Evolutionary conservation across 1,284 basidiomycete species (phyloP), one percentile per base, ranked within the genome.

Genomic region (Dichomitus squalens): DNA sequence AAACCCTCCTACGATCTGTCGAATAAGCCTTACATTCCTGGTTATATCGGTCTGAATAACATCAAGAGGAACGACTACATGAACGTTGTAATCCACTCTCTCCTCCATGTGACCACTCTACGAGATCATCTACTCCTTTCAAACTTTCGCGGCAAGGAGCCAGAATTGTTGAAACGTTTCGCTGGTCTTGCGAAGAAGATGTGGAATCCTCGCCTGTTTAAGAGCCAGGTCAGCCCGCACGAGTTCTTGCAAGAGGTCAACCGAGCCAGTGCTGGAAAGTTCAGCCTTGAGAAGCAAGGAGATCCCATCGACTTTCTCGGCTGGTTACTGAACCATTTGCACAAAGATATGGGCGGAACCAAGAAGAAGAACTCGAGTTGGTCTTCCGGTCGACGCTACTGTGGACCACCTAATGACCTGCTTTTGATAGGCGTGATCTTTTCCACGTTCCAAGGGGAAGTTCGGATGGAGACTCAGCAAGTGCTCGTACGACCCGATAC

Each of bases 231-330:
- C 62, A 94, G 91, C 64, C 97, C 97, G 8, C 97, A 99, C 74
- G 97, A 99, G 73, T 96, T 99, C 71, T 75, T 98, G 60, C 97
- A 99, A 74, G 96, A 99, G 76, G 95, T 99, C 46, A 88, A 90
- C 61, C 84, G 92, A 61, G 88, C 89, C 33, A 95, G 92, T 68
- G 83, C 79, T 31, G 93, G 95, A 14, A 94, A 93, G 73, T 99
- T 96, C 75, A 88, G 90, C 65, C 83, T 97, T 62, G 96, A 96
- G 64, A 84, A 93, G 70, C 93, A 96, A 75, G 94, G 95, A 1
- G 97, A 99, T 74, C 97, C 97, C 5, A 87, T 95, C 5, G 97
- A 98, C 68, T 99, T 99, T 70, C 75, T 99, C 33, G 89, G 95
- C 21, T 99, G 97, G 97, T 74, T 99, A 63, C 79, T 99, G 56